Percentiles rank a stretch among this genome's conserved stretches.
phyloP scores from a whole-genome alignment of 805 yeast species.

The Komagataella mondaviorum region DNA sequence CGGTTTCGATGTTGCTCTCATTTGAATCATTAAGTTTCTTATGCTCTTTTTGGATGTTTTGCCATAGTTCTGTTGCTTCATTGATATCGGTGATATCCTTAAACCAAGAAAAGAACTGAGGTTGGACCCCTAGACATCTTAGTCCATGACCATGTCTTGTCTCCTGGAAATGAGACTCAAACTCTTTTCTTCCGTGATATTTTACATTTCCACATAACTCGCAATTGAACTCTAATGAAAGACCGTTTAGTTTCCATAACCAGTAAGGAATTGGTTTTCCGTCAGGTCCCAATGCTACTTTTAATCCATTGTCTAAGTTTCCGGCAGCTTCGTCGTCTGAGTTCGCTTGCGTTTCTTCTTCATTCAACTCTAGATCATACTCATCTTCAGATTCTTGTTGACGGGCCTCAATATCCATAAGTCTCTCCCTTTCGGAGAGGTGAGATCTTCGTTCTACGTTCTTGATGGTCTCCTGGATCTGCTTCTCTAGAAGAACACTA shows the following conservation, averaged over 20 bases:
- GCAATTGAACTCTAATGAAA: slow-evolving; percentile 58
- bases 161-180: slow-evolving; percentile 64
- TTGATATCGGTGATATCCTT: slow-evolving; percentile 51
- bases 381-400: slow-evolving; percentile 21
- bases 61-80: slow-evolving; percentile 56
- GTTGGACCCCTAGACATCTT: slow-evolving; percentile 55
- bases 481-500: slow-evolving; percentile 21
- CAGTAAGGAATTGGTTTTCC: slow-evolving; percentile 90
- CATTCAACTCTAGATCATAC: slow-evolving; percentile 14
- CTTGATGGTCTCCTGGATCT: slow-evolving; percentile 34
- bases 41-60: slow-evolving; percentile 22
- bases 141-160: slow-evolving; percentile 63
- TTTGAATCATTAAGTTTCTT: slow-evolving; percentile 23
- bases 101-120: slow-evolving; percentile 30
- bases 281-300: slow-evolving; percentile 73
- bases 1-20: slow-evolving; percentile 64
- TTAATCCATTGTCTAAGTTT: slow-evolving; percentile 24
- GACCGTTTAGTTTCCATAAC: slow-evolving; percentile 84
- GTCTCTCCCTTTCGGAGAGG: slow-evolving; percentile 58
- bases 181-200: slow-evolving; percentile 64
- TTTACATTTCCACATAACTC: slow-evolving; percentile 74
- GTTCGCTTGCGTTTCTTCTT: slow-evolving; percentile 12
- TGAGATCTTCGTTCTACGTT: slow-evolving; percentile 55
- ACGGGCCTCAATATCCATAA: slow-evolving; percentile 18
- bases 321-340: slow-evolving; percentile 15